Base-by-base conservation (phyloP, 495 filamentous ascomycete genomes). In the Pyrenopolyporus hunteri region DNA sequence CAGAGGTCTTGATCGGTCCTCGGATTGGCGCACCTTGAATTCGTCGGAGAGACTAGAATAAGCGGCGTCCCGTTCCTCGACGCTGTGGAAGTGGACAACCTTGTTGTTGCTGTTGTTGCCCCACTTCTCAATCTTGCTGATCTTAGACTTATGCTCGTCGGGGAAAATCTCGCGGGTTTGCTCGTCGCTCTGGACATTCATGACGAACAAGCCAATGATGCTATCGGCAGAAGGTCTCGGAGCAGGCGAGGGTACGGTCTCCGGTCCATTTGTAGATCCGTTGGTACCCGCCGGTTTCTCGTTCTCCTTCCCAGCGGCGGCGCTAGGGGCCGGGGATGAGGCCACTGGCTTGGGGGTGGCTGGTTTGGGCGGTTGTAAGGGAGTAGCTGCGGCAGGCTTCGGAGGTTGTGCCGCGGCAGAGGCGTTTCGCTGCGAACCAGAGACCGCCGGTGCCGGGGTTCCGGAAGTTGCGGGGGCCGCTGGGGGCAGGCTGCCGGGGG, bases 131-230 rank as follows among this genome's bases (percentile, higher is more conserved):
- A 97, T 82, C 72, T 88, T 87, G 35, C 77, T 50, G 48, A 96
- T 88, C 74, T 93, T 96, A 8, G 78, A 67, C 71, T 85, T 87
- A 69, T 96, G 90, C 58, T 95, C 90, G 9, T 95, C 86, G 3
- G 83, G 71, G 65, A 99, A 91, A 4, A 93, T 79, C 26, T 89
- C 85, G 28, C 88, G 88, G 4, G 89, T 87, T 16, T 88, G 89
- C 20, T 96, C 88, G 49, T 89, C 88, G 46, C 81, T 87, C 39
- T 86, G 87, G 20, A 91, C 83, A 50, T 90, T 89, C 72, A 87
- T 87, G 11, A 98, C 82, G 71, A 96, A 97, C 2, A 99, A 82
- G 16, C 87, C 92, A 56, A 89, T 88, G 67, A 87, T 82, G 45
- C 73, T 76, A 20, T 81, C 76, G 0, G 75, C 72, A 9, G 75